Conservation (phyloP, 345 rosid genomes). For the Mallotus nudiflorus region DNA sequence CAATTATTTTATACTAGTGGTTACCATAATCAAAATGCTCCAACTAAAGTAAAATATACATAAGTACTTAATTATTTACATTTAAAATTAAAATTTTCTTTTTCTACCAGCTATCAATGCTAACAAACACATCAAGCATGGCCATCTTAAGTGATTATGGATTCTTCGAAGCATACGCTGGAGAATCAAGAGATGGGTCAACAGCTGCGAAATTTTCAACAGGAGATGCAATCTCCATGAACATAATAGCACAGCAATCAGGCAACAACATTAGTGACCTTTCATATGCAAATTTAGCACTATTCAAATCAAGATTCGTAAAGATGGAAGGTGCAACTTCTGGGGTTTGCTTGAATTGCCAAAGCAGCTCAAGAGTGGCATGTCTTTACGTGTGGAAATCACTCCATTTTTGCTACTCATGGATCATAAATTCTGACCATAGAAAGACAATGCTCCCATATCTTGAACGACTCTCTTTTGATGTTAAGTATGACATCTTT, state of each 20-base stretch:
- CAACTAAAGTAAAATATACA: too few relatives aligned
- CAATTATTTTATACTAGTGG: too few relatives aligned
- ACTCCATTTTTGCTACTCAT: conserved; percentile 45
- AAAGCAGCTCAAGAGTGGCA: conserved; percentile 34
- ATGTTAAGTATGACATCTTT: conserved; percentile 46
- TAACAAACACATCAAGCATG: conserved; percentile 39
- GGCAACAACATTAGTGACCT: conserved; percentile 34
- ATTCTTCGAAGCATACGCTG: conserved; percentile 55
- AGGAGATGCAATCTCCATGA: conserved; percentile 47
- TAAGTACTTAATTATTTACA: too few relatives aligned
- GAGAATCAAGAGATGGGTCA: conserved; percentile 49
- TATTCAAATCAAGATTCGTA: conserved; percentile 42
- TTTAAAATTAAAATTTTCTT: neutral
- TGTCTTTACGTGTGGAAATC: conserved; percentile 47
- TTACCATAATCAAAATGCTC: too few relatives aligned
- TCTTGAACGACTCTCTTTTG: conserved; percentile 32
- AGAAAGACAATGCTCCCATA: conserved; percentile 29
- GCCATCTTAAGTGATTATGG: conserved; percentile 40
- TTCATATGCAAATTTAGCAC: conserved; percentile 44
- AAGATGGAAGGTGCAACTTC: conserved; percentile 51
- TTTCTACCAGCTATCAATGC: conserved; percentile 37
- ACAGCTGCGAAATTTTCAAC: conserved; percentile 41
- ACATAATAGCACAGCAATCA: conserved; percentile 12
- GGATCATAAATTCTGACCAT: conserved; percentile 46
- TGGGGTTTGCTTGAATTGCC: conserved; percentile 50